Base-by-base conservation (phyloP, 2,329 filamentous ascomycete genomes). In the Hymenoscyphus salicellus region DNA sequence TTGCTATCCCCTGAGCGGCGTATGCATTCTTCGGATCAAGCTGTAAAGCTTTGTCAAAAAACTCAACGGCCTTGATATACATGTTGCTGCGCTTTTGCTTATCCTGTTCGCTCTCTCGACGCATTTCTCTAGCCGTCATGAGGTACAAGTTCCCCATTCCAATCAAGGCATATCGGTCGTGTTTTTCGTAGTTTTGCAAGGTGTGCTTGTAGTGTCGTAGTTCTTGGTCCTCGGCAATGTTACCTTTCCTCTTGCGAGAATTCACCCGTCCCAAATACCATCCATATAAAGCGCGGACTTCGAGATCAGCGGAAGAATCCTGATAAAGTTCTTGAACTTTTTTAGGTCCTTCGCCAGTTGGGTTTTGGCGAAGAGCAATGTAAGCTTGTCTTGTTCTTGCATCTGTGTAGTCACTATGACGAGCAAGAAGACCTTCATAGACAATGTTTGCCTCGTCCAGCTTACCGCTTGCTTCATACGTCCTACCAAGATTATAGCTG, bases 141-240 rank as follows among this genome's bases (percentile, higher is more conserved):
- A 99, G 84, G 89, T 75, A 78, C 7, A 99, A 81, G 75, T 99
- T 99, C 52, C 95, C 95, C 94, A 99, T 98, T 16, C 92, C 94
- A 30, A 96, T 93, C 32, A 99, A 82, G 4, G 95, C 92, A 76
- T 99, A 99, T n/a, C 92, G 86, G 76, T 99, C 95, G 75, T 99
- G 95, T 82, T 98, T 99, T 80, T 99, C 94, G 75, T 93, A 90
- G 70, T 93, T 88, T 75, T 96, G 92, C 33, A 99, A 81, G 0
- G 94, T 98, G 77, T 97, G 93, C 79, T 98, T 99, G 83, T 96
- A 96, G 76, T 97, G 93, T 3, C 93, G 87, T 72, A 97, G 89
- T 77, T 99, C 95, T 38, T 89, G 88, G 74, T 99, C 96, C 74
- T 98, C 93, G 17, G 87, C 87, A 65, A 97, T 84, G 74, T 95